Evolutionary conservation across 192 early-diverging fungal genomes (phyloP), one percentile per base, ranked within the genome.

Genomic region (Ambispora gerdemannii): DNA sequence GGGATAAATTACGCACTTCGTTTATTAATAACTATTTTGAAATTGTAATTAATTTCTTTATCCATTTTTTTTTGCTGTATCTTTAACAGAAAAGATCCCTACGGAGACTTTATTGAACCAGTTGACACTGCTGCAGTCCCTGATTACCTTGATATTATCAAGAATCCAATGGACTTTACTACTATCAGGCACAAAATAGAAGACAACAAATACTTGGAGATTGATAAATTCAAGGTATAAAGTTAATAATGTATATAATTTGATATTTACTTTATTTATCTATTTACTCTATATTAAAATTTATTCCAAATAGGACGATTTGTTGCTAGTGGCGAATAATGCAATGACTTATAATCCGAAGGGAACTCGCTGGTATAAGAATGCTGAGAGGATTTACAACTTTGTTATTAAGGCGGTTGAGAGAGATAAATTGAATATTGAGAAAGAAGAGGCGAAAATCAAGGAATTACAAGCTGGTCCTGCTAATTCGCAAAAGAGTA

Each of bases 121-220:
- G 95, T 97, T 2, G 89, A 95, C 71, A 88, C 89, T 13, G 71
- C 56, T 0, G 65, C 84, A 0, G 89, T 95, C 8, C 74, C 88
- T 0, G 95, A 97, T 66, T 97, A 97, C 76, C 75, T 90, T 4
- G 79, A 74, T 4, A 84, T 95, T 1, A 90, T 97, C 60, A 88
- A 85, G 50, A 70, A 82, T 11, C 94, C 95, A 8, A 97, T 97
- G 95, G 95, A 97, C 67, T 84, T 97, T 67, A 89, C 89, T 10
- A 95, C 94, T 3, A 95, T 97, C 89, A 80, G 84, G 63, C 72
- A 81, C 43, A 96, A 95, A 72, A 78, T 95, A 3, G 73, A 83
- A 13, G 67, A 77, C 1, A 75, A 81, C 10, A 68, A 75, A 70
- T 97, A 97, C 73, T 75, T 53, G 11, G 74, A 80, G 30, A 87